These are phyloP conservation scores for Helianthus tuberosus DNA, from an alignment of 129 eudicot species.

Conservation along the genomic window DNA sequence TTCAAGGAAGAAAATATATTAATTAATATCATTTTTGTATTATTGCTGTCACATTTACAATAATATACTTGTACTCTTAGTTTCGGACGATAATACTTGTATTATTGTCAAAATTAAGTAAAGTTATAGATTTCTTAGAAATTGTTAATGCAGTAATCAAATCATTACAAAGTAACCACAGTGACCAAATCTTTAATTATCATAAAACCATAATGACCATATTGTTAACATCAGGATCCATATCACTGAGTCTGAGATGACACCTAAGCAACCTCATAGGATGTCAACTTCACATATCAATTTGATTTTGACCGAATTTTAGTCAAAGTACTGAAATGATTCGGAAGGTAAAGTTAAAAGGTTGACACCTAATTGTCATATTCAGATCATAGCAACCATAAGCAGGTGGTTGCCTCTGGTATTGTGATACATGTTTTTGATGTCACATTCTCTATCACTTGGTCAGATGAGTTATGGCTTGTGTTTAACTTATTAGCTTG, in stretches of 20 bases:
- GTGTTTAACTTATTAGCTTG: background rate
- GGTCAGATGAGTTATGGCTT: background rate
- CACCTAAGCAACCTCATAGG: background rate
- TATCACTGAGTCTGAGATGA: background rate
- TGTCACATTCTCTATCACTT: background rate
- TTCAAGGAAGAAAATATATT: background rate
- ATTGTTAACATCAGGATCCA: background rate
- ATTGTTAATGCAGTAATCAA: background rate
- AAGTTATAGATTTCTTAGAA: background rate
- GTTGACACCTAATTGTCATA: background rate
- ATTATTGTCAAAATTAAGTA: background rate
- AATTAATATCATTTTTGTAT: background rate
- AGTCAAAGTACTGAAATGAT: background rate
- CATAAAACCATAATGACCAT: background rate
- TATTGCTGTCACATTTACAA: background rate
- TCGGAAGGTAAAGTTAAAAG: background rate
- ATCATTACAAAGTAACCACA: background rate
- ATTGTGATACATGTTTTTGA: background rate
- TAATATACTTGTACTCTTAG: background rate
- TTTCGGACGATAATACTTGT: background rate
- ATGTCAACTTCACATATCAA: background rate
- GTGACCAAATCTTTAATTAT: background rate
- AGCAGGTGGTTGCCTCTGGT: background rate
- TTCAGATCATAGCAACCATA: background rate
- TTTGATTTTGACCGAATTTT: background rate